A percentile compares a stretch with the other conserved stretches of the same genome.
These are phyloP conservation scores for Hyaloscypha hepaticicola DNA, from an alignment of 495 filamentous ascomycete species.

Conservation along the genomic window DNA sequence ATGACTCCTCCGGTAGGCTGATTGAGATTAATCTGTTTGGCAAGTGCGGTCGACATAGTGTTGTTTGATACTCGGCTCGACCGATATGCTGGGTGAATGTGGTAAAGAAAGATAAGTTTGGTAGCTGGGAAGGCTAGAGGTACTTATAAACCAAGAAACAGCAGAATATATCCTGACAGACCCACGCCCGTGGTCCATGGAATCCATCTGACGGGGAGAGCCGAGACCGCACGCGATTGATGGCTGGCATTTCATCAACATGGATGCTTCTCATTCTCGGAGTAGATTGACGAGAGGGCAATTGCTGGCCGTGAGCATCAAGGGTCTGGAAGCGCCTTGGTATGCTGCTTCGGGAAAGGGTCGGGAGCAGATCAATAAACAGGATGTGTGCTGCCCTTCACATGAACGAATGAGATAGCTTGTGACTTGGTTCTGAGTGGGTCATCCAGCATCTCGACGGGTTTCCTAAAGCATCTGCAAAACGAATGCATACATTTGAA, in stretches of 20 bases:
- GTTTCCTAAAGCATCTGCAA: background rate
- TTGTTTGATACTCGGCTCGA: background rate
- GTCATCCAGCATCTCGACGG: background rate
- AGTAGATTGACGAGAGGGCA: background rate
- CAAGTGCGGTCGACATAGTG: constrained; percentile 21
- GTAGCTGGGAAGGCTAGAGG: background rate
- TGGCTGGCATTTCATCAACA: constrained; percentile 13
- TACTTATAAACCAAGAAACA: background rate
- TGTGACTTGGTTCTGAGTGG: background rate
- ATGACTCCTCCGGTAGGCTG: background rate
- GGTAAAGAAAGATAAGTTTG: background rate
- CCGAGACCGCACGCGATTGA: constrained; percentile 7
- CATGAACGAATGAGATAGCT: background rate
- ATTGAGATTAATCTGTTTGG: constrained; percentile 8
- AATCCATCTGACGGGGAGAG: background rate
- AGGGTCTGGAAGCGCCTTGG: background rate
- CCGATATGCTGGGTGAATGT: background rate
- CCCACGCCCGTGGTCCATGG: background rate
- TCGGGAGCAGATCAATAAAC: background rate
- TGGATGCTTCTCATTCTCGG: background rate
- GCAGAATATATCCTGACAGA: background rate
- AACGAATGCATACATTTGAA: background rate
- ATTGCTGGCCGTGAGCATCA: background rate
- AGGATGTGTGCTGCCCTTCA: background rate
- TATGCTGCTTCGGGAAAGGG: too few relatives aligned